phyloP scores from a whole-genome alignment of 2,329 filamentous ascomycete genomes.

The Ophiocordyceps unilateralis region DNA sequence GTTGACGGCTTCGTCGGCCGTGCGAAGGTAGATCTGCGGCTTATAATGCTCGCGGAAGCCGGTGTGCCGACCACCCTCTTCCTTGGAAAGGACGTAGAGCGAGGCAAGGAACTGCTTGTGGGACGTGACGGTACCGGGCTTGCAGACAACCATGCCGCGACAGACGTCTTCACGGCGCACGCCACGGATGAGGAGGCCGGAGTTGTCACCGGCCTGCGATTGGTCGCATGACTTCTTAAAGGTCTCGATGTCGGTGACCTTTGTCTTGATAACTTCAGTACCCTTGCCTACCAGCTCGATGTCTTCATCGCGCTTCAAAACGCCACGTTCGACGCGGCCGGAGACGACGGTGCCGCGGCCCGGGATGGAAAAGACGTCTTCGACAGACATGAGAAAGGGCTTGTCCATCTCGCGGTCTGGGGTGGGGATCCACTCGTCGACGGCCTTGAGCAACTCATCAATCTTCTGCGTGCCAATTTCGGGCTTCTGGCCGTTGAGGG shows the following conservation, averaged over 20 bases:
- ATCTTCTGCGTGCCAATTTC: conserved; percentile 83
- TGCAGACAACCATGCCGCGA: conserved; percentile 86
- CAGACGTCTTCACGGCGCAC: conserved; percentile 86
- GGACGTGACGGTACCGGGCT: conserved; percentile 69
- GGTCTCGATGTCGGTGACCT: conserved; percentile 98
- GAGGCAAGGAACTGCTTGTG: conserved; percentile 87
- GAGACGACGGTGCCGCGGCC: conserved; percentile 95
- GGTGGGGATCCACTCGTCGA: conserved; percentile 93
- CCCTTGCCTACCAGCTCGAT: conserved; percentile 90
- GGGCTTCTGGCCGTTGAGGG: conserved; percentile 67
- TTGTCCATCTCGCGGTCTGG: conserved; percentile 89
- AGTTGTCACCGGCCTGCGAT: conserved; percentile 94
- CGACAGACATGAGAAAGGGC: conserved; percentile 97
- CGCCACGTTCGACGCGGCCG: conserved; percentile 91
- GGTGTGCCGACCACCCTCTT: conserved; percentile 93
- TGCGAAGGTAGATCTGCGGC: conserved; percentile 90
- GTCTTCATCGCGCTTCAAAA: conserved; percentile 83
- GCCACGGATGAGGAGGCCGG: conserved; percentile 88
- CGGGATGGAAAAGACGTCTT: conserved; percentile 79
- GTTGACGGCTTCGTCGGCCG: conserved; percentile 63
- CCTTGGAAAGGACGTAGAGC: conserved; percentile 93
- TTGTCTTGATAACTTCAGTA: conserved; percentile 75
- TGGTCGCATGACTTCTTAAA: conserved; percentile 99
- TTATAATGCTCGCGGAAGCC: conserved; percentile 94
- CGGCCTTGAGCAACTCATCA: conserved; percentile 74